Base-by-base conservation (phyloP, 2,329 filamentous ascomycete genomes). In the Magnaporthiopsis incrustans region DNA sequence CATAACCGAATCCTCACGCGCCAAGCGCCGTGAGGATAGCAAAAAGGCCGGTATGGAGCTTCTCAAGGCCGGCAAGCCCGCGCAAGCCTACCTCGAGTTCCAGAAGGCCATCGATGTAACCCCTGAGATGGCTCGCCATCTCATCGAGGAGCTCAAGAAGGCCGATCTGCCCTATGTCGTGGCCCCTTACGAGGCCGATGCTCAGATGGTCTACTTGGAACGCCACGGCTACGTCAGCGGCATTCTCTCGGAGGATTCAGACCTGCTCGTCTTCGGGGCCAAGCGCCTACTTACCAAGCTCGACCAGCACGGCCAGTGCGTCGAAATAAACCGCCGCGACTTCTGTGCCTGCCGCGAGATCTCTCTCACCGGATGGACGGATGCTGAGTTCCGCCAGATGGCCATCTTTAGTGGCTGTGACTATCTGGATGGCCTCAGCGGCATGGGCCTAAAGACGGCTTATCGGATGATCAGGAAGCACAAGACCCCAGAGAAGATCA, bases 71-170 rank as follows among this genome's bases (percentile, higher is more conserved):
- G 94, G 95, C 33, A 93, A 94, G 73, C 82, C 85, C 1, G 82
- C 89, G 0, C 89, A 94, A 71, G 95, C 95, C 12, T 86, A 93
- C 65, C 81, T 88, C 59, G 92, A 98, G 75, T 84, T 98, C 64
- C 94, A 98, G 73, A 99, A 98, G 75, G 90, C 93, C 59, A 89
- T 98, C 66, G 95, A 99, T 74, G 88, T 99, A 53, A 98, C 95
- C 1, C 94, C 96, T 2, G 88, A 95, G 71, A 99, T 99, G 96
- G 95, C 95, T 10, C 86, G 91, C 8, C 84, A 90, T 68, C 78
- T 98, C 63, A 99, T 99, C 65, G 92, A 97, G 69, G 91, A 96
- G 74, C 81, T 98, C 70, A 97, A 96, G 77, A 85, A 86, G 71
- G 79, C 88, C 71, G 83, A 86, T 56, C 83, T 99, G 22, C 85